Base-by-base conservation (phyloP, 345 rosid species). In the Passiflora organensis region DNA sequence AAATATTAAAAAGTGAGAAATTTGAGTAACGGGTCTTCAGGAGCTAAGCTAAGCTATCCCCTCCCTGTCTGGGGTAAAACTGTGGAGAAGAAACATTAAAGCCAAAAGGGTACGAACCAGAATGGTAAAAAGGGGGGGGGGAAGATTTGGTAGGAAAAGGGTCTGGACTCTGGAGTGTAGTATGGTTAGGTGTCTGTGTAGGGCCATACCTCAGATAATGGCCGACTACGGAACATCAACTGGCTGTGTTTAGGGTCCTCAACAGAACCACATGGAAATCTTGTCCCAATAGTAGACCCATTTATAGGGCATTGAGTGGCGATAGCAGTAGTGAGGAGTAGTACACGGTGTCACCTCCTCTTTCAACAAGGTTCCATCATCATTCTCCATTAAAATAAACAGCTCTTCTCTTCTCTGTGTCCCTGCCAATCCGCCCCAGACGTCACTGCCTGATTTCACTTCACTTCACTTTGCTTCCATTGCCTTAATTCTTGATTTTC, bases 181-280 rank as follows among this genome's bases (percentile, higher is more conserved):
- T 13, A 38, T 2, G 66, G 66, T 55, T 69, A 49, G 77, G 73
- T 68, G 70, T 38, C 12, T 1, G 0, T 8, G 66, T 57, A 71
- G 77, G 75, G 43, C 54, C 73, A 10, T n/a, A 1, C 6, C 19
- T 10, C 38, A 60, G 11, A 57, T 32, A 61, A 52, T 71, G 60
- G 67, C 67, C 64, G 64, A 51, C 67, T 56, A 19, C 34, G 43
- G 47, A 48, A 41, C 56, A 50, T 12, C 19, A 45, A 56, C 59
- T 45, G 37, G 38, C n/a, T n/a, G n/a, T 54, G 22, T 51, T 43
- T 51, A 1, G 21, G 48, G 65, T 53, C 51, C 69, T 22, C 22
- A 13, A n/a, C 43, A 36, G 17, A 38, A 59, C 51, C 44, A 69
- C 69, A 69, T 25, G 58, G 58, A 66, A 46, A 42, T 56, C n/a